phyloP scores from a whole-genome alignment of 805 yeast genomes.

The Myxozyma melibiosi region DNA sequence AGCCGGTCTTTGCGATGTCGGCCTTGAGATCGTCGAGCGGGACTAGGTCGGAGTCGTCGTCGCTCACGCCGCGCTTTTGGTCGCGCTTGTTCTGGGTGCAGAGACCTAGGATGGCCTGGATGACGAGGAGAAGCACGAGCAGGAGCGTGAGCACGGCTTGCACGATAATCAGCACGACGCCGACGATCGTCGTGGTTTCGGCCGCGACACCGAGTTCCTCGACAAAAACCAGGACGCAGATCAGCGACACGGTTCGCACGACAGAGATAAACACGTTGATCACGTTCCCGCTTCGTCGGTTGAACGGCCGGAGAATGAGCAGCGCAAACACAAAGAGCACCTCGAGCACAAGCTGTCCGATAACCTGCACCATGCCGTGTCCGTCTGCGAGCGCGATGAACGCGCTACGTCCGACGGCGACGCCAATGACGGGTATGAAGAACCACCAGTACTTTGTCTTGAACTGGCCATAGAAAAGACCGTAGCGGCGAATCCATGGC shows the following conservation, averaged over 20 bases:
- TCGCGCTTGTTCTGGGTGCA: conserved; percentile 6
- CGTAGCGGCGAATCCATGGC: conserved; percentile 41
- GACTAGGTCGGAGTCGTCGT: conserved; percentile 17
- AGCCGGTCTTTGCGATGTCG: background rate
- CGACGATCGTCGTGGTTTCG: conserved; percentile 40
- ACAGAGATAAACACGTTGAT: conserved; percentile 39
- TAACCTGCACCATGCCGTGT: conserved; percentile 41
- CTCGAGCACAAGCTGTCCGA: conserved; percentile 42
- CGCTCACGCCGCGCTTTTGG: background rate
- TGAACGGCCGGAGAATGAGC: conserved; percentile 38
- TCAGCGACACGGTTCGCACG: conserved; percentile 39
- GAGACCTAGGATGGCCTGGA: conserved; percentile 21
- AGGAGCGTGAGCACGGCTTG: conserved; percentile 39
- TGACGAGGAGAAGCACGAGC: conserved; percentile 37
- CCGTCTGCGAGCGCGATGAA: conserved; percentile 42
- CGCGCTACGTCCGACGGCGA: conserved; percentile 40
- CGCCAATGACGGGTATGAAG: conserved; percentile 36
- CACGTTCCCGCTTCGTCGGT: conserved; percentile 39
- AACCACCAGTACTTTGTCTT: conserved; percentile 42
- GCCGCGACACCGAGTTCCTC: conserved; percentile 37
- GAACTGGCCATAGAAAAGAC: conserved; percentile 43
- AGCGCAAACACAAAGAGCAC: conserved; percentile 33
- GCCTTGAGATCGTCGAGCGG: conserved; percentile 13
- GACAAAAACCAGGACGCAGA: conserved; percentile 39
- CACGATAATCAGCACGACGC: conserved; percentile 39